Evolutionary conservation across 805 yeast species (phyloP).

Genomic region (Komagataella pastoris): DNA sequence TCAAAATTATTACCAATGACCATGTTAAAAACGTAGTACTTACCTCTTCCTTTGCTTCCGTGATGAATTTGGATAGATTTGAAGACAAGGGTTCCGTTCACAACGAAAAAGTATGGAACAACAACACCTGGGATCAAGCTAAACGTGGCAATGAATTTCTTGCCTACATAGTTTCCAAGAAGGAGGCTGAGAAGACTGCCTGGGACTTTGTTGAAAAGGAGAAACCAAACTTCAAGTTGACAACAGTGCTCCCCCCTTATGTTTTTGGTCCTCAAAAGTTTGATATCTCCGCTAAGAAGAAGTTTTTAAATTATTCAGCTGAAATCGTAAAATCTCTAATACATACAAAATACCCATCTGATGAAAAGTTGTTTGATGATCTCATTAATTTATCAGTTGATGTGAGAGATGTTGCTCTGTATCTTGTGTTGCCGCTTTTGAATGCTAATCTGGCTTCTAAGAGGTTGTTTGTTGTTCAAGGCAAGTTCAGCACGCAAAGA

Average conservation of each 20-base stretch:
- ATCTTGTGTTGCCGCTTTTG: too few relatives aligned
- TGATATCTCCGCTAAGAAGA: constrained; percentile 10
- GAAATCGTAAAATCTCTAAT: constrained; percentile 13
- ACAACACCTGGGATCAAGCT: constrained; percentile 19
- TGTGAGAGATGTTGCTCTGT: too few relatives aligned
- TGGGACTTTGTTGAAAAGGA: constrained; percentile 35
- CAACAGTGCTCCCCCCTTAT: constrained; percentile 28
- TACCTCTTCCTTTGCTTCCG: constrained; percentile 41
- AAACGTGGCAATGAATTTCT: constrained; percentile 12
- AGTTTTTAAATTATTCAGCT: constrained; percentile 17
- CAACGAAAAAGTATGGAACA: constrained; percentile 23
- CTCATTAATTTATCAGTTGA: constrained; percentile 4
- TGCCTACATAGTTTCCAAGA: constrained; percentile 33
- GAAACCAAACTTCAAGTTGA: constrained; percentile 23
- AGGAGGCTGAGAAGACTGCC: constrained; percentile 41
- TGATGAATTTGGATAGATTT: constrained; percentile 15
- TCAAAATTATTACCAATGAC: constrained; percentile 26
- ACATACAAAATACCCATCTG: constrained; percentile 6
- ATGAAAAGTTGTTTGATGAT: constrained; percentile 5
- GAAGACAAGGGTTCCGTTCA: constrained; percentile 5
- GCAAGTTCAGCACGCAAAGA: too few relatives aligned
- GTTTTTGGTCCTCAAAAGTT: constrained; percentile 43
- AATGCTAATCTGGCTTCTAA: too few relatives aligned
- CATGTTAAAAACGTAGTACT: constrained; percentile 31
- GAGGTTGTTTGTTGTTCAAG: too few relatives aligned